These are phyloP conservation scores for Amanita rimosa DNA, from an alignment of 768 basidiomycete genomes.

Conservation along the genomic window DNA sequence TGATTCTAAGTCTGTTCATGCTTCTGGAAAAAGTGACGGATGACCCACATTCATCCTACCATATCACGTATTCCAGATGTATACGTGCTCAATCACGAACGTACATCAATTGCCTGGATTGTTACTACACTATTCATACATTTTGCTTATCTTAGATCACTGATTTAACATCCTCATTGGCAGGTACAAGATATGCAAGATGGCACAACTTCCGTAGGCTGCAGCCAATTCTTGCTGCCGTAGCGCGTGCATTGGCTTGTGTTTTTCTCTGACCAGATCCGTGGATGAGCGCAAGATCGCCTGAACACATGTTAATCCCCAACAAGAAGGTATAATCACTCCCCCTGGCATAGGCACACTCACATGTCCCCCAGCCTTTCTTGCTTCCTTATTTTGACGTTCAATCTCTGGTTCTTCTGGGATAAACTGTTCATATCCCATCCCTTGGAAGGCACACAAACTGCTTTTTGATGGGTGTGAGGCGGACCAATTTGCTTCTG, in stretches of 20 bases:
- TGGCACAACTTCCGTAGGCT: constrained; percentile 76
- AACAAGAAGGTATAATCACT: not conserved
- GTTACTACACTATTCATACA: not conserved
- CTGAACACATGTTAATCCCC: constrained; percentile 27
- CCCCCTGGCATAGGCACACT: constrained; percentile 12
- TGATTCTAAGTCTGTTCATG: too few species aligned
- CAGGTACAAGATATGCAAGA: constrained; percentile 48
- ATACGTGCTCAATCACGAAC: too few species aligned
- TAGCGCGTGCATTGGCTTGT: constrained; percentile 73
- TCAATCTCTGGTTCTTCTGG: constrained; percentile 20
- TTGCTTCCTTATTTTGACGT: constrained; percentile 12
- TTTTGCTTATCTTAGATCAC: not conserved
- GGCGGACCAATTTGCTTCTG: constrained; percentile 23
- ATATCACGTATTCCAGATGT: too few species aligned
- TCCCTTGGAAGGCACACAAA: constrained; percentile 77
- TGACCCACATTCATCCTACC: too few species aligned
- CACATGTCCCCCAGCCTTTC: constrained; percentile 48
- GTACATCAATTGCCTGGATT: too few species aligned
- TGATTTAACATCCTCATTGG: not conserved
- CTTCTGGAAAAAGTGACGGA: too few species aligned
- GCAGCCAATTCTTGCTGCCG: constrained; percentile 92
- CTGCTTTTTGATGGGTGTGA: constrained; percentile 64
- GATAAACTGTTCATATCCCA: constrained; percentile 66
- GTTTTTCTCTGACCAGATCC: constrained; percentile 83
- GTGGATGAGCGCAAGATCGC: constrained; percentile 90